Base-by-base conservation (phyloP, 23 red algal genomes). In the Rhodosorus marinus region DNA sequence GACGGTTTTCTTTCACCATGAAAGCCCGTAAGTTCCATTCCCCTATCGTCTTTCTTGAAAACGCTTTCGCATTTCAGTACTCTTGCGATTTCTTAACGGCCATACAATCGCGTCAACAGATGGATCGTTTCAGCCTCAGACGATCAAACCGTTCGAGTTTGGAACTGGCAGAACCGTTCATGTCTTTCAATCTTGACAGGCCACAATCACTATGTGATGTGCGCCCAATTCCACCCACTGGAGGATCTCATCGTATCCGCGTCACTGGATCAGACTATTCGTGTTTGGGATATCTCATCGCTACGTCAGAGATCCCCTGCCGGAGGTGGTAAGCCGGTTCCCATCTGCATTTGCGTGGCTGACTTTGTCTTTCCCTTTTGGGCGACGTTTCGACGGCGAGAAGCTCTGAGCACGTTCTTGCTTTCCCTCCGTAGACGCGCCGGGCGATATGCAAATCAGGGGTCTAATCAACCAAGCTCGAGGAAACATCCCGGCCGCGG, bases 111-210 rank as follows among this genome's bases (percentile, higher is more conserved):
- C 38, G 14, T 43, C 20, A 54, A 33, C 35, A n/a, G n/a, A n/a
- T 98, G 90, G 90, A 81, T 98, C 34, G 90, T 98, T 9, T 98
- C 90, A 45, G 90, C 90, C 47, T 80, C 71, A 8, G 90, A 98
- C 42, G 90, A 98, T 74, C 90, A 98, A 67, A 98, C 90, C 26
- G 75, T 98, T 36, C 90, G 90, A 26, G 67, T 98, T 29, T 98
- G 90, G 90, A 98, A 98, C 62, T 98, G 90, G 90, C 90, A 98
- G 57, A 98, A 98, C 45, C 76, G 90, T 17, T 72, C 70, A 33
- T 98, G 90, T 28, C 62, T 98, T 22, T 79, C 90, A 0, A 80
- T 98, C 40, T 64, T 98, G 21, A 86, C 77, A 14, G 90, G 90
- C 31, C 90, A 98, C 45, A 85, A 81, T 33, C 90, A 98, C 54